A percentile compares a stretch with the other conserved stretches of the same genome.
phyloP scores from a whole-genome alignment of 768 basidiomycete genomes.

The Trametes sanguinea region DNA sequence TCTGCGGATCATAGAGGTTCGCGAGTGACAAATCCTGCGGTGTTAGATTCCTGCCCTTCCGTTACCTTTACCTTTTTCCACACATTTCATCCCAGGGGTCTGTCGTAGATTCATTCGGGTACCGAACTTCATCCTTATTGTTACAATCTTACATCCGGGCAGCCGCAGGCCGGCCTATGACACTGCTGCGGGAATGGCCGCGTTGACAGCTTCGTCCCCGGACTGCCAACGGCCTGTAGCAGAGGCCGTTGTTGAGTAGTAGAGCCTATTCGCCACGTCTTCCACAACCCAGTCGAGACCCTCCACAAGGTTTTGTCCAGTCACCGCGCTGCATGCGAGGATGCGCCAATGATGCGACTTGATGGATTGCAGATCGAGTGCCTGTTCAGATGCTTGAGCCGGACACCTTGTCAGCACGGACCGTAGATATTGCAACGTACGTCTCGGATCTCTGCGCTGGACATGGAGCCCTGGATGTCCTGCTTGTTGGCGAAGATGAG shows the following conservation, averaged over 20 bases:
- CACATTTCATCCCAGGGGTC: no score
- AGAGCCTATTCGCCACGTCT: slow-evolving; percentile 84
- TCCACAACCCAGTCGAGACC: slow-evolving; percentile 93
- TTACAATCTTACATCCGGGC: neutral
- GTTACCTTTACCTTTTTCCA: no score
- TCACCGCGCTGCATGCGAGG: slow-evolving; percentile 89
- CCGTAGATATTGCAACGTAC: slow-evolving; percentile 47
- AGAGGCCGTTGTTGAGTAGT: slow-evolving; percentile 48
- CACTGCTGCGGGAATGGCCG: neutral
- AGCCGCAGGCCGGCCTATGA: neutral
- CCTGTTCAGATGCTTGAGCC: slow-evolving; percentile 43
- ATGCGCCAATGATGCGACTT: slow-evolving; percentile 90
- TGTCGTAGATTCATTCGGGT: neutral
- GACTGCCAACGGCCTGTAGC: slow-evolving; percentile 12
- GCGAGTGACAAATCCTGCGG: no score
- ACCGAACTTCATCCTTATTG: neutral
- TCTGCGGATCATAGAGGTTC: slow-evolving; percentile 30
- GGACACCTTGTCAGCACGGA: no score
- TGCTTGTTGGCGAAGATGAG: slow-evolving; percentile 98
- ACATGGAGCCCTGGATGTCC: slow-evolving; percentile 88
- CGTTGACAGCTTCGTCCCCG: neutral
- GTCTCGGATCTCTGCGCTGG: slow-evolving; percentile 76
- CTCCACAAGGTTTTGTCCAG: slow-evolving; percentile 78
- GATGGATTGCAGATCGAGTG: slow-evolving; percentile 78
- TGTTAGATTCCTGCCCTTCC: no score